phyloP scores from a whole-genome alignment of 176 grass and related monocot species.

The Hyparrhenia diplandra region DNA sequence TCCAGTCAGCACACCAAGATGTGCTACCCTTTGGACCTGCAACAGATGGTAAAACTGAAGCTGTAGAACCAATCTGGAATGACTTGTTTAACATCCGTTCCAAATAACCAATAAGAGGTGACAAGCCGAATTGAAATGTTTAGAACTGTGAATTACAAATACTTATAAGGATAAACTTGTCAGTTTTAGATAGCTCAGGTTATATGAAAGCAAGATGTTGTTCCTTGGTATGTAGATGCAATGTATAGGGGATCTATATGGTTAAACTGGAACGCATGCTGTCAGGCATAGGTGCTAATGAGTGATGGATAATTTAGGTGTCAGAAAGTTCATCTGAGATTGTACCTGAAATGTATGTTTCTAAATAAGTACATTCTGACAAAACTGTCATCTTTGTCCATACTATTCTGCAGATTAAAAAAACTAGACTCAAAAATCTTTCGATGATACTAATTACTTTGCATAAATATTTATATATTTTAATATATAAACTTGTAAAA shows the following conservation, averaged over 20 bases:
- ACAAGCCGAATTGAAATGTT: not conserved
- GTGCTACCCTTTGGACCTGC: conserved; percentile 71
- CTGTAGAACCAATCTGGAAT: conserved; percentile 32
- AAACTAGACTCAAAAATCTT: too few relatives aligned
- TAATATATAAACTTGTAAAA: too few relatives aligned
- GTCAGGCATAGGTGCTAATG: not conserved
- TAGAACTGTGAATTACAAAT: not conserved
- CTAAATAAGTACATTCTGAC: conserved; percentile 3
- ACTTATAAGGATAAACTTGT: not conserved
- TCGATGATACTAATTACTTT: too few relatives aligned
- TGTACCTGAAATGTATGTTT: not conserved
- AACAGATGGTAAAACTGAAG: conserved; percentile 45
- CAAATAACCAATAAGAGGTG: not conserved
- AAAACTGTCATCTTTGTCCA: not conserved
- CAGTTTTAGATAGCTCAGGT: not conserved
- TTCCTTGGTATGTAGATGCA: not conserved
- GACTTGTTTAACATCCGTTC: not conserved
- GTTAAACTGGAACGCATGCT: not conserved
- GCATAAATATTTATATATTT: too few relatives aligned
- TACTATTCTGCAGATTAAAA: too few relatives aligned
- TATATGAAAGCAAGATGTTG: not conserved
- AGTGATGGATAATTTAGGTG: not conserved
- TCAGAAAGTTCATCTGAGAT: not conserved
- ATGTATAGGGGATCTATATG: not conserved
- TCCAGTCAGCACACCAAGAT: conserved; percentile 60